Conservation (phyloP, 2,329 filamentous ascomycete genomes). For the Tolypocladium endophyticum region DNA sequence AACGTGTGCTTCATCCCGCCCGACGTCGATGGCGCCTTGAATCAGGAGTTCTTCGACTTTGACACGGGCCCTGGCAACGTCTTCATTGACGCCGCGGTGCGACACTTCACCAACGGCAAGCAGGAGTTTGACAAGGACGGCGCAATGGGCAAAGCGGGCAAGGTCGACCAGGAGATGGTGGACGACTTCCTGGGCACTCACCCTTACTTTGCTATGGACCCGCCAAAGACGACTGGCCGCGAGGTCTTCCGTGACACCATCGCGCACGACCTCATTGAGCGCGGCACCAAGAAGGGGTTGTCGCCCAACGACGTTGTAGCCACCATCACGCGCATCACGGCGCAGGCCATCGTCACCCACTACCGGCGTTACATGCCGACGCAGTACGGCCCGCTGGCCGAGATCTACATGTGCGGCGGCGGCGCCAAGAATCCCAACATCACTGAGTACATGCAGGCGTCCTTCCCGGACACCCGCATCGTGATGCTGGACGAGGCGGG, state of each 20-base stretch:
- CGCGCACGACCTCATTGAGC: slow-evolving; percentile 38
- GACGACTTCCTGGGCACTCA: slow-evolving; percentile 35
- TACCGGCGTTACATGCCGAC: slow-evolving; percentile 35
- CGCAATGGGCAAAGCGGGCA: slow-evolving; percentile 36
- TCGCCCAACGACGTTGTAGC: slow-evolving; percentile 42
- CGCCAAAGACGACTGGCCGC: slow-evolving; percentile 47
- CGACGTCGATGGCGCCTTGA: slow-evolving; percentile 11
- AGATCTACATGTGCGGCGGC: slow-evolving; percentile 52
- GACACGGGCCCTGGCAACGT: slow-evolving; percentile 47
- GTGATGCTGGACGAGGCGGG: slow-evolving; percentile 47
- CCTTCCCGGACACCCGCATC: slow-evolving; percentile 37
- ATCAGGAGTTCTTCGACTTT: slow-evolving; percentile 26
- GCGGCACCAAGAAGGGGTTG: slow-evolving; percentile 32
- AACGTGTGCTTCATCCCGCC: slow-evolving; percentile 51
- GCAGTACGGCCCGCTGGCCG: slow-evolving; percentile 30
- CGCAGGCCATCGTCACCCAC: slow-evolving; percentile 43
- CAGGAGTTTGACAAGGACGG: slow-evolving; percentile 41
- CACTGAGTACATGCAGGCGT: slow-evolving; percentile 35
- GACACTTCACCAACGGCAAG: slow-evolving; percentile 39
- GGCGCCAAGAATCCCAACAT: slow-evolving; percentile 50
- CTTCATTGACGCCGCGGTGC: slow-evolving; percentile 45
- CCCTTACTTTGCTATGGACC: slow-evolving; percentile 38
- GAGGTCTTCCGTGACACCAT: slow-evolving; percentile 50
- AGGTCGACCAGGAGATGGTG: slow-evolving; percentile 38
- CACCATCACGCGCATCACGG: slow-evolving; percentile 48